These are phyloP conservation scores for Aquilaria yunnanensis DNA, from an alignment of 345 rosid genomes.

Conservation along the genomic window DNA sequence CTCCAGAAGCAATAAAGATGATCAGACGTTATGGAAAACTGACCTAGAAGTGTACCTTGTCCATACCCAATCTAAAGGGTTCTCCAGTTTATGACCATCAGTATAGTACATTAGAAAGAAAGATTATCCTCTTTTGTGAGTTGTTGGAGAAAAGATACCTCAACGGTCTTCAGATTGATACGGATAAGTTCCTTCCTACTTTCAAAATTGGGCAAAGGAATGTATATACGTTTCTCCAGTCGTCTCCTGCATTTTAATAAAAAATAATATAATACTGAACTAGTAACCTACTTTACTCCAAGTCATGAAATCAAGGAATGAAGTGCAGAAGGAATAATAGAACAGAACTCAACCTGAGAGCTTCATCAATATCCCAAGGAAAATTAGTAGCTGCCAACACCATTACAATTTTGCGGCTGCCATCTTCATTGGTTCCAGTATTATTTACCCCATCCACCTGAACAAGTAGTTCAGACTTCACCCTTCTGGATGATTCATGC, in stretches of 20 bases:
- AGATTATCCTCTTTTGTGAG: background rate
- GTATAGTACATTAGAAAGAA: too few species aligned
- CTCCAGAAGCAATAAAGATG: too few species aligned
- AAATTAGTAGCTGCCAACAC: conserved; percentile 98
- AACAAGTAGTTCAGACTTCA: conserved; percentile 98
- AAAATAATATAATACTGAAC: conserved; percentile 7
- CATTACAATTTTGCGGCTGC: conserved; percentile 95
- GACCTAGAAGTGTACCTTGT: too few species aligned
- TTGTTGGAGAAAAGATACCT: conserved; percentile 40
- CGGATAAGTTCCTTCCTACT: conserved; percentile 96
- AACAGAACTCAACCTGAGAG: conserved; percentile 55
- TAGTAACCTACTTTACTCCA: background rate
- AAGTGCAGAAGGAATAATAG: background rate
- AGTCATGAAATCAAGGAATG: conserved; percentile 6
- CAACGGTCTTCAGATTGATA: conserved; percentile 93
- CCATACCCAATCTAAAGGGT: too few species aligned
- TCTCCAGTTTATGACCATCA: too few species aligned
- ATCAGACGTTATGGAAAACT: too few species aligned
- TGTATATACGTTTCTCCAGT: conserved; percentile 96
- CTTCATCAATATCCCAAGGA: conserved; percentile 99
- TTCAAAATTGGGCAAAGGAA: conserved; percentile 97
- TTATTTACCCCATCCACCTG: conserved; percentile 99
- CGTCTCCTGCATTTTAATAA: conserved; percentile 72
- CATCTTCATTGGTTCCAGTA: conserved; percentile 89
- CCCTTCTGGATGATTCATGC: conserved; percentile 99